These are phyloP conservation scores for Neurospora sp. DNA, from an alignment of 495 filamentous ascomycete genomes.

Conservation along the genomic window DNA sequence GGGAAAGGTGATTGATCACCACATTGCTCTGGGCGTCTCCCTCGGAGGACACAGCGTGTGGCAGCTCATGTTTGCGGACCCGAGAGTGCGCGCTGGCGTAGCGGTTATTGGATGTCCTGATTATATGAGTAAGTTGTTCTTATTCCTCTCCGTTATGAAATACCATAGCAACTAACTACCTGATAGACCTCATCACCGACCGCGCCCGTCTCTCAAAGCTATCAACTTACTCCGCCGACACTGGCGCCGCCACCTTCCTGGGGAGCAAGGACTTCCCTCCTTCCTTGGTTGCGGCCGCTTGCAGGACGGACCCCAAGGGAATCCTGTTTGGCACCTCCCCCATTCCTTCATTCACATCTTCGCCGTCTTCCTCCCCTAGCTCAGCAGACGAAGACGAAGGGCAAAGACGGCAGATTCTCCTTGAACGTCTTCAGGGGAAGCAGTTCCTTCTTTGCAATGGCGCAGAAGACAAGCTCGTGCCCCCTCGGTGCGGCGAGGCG, in stretches of 20 bases:
- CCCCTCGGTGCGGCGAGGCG: conserved; percentile 55
- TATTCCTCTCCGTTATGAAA: not conserved
- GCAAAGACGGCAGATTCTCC: conserved; percentile 31
- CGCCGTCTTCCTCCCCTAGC: not conserved
- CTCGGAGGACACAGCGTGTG: conserved; percentile 86
- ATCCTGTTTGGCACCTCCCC: conserved; percentile 47
- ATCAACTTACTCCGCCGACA: conserved; percentile 40
- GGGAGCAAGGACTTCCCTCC: conserved; percentile 67
- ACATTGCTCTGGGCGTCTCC: conserved; percentile 72
- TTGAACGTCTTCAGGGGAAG: conserved; percentile 55
- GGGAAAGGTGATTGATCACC: conserved; percentile 45
- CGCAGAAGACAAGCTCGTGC: conserved; percentile 73
- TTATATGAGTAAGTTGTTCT: conserved; percentile 46
- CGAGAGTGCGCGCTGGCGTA: conserved; percentile 63
- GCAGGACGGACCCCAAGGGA: conserved; percentile 58
- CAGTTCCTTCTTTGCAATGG: conserved; percentile 70
- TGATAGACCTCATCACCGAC: conserved; percentile 54
- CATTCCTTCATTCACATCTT: conserved; percentile 13
- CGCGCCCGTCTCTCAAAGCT: conserved; percentile 67
- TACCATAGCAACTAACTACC: not conserved
- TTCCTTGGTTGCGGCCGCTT: conserved; percentile 51
- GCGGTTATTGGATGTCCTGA: conserved; percentile 86
- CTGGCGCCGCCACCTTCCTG: conserved; percentile 52
- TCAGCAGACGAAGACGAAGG: conserved; percentile 4
- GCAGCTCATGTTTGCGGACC: conserved; percentile 68